These are phyloP conservation scores for Aspergillus neoniger DNA, from an alignment of 2,329 filamentous ascomycete genomes.

Conservation along the genomic window DNA sequence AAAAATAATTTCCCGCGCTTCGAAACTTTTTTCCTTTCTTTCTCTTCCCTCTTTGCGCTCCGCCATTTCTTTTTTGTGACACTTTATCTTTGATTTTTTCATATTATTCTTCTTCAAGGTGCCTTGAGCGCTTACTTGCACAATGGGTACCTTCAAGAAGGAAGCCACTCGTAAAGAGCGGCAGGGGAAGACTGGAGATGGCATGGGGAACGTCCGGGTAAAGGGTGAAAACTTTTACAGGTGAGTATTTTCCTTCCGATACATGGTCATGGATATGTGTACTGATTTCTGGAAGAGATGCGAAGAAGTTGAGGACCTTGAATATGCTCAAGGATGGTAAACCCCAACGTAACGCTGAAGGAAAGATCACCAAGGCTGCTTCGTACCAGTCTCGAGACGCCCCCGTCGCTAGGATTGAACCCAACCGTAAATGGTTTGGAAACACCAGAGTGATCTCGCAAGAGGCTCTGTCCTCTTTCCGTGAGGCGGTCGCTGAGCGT, in stretches of 20 bases:
- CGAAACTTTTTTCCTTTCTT: constrained; percentile 22
- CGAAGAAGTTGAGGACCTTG: constrained; percentile 84
- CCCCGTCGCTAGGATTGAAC: constrained; percentile 85
- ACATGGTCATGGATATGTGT: background rate
- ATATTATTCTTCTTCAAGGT: constrained; percentile 24
- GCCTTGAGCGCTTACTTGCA: constrained; percentile 30
- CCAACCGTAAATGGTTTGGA: constrained; percentile 96
- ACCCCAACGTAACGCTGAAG: constrained; percentile 75
- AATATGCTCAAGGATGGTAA: constrained; percentile 91
- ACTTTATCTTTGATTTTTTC: constrained; percentile 30
- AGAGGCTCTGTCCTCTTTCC: constrained; percentile 81
- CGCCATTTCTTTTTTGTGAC: constrained; percentile 31
- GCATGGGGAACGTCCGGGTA: constrained; percentile 84
- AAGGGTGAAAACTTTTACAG: constrained; percentile 99
- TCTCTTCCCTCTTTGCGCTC: constrained; percentile 36
- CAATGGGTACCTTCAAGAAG: constrained; percentile 90
- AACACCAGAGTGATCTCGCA: constrained; percentile 91
- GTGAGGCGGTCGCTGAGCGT: constrained; percentile 88
- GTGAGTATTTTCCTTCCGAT: constrained; percentile 45
- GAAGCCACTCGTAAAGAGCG: constrained; percentile 79
- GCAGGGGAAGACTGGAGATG: constrained; percentile 81
- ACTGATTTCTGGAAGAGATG: constrained; percentile 50
- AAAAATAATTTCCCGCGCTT: constrained; percentile 33
- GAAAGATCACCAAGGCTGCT: constrained; percentile 82
- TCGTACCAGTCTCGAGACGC: constrained; percentile 79